Base-by-base conservation (phyloP, 2,329 filamentous ascomycete species). In the Alternaria angustiovoidea region DNA sequence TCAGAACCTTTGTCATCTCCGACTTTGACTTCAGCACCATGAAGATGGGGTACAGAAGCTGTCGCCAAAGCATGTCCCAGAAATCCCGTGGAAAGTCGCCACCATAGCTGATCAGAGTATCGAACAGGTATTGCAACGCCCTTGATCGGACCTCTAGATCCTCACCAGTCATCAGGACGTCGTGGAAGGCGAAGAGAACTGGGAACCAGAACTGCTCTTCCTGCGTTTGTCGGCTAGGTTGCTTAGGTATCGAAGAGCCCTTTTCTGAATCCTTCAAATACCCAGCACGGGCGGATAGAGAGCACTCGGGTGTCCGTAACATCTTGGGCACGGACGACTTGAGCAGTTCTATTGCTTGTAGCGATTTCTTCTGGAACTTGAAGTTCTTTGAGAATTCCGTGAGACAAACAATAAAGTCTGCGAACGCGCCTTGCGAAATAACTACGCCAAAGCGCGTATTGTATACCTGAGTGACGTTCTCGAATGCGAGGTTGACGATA, bases 151-250 rank as follows among this genome's bases (percentile, higher is more conserved):
- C 95, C 80, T 99, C 95, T 18, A 99, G 85, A 76, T 99, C 95
- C 79, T 99, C 96, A 2, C 96, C 95, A 2, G 95, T 99, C 95
- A 99, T 99, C 48, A 99, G 83, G 22, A 99, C 94, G 77, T 99
- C 95, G 76, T 99, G 95, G 83, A 99, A 99, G 3, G 96, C 94
- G 75, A 99, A 98, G 30, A 99, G 84, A 6, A 99, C 92, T 0
- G 95, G 95, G 79, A 99, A 99, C 95, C 95, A 99, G 79, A 94
- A 99, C 38, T 96, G 94, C 77, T 98, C 95, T 77, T 99, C 96
- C 65, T 95, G 89, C 4, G 94, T 96, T 46, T 96, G 96, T 54
- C 91, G 89, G 58, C 84, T 91, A 57, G 88, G 88, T 61, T 89
- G 88, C 74, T 86, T 87, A 2, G 85, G 82, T 57, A 87, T 80